Base-by-base conservation (phyloP, 345 rosid species). In the Arabidopsis thaliana region DNA sequence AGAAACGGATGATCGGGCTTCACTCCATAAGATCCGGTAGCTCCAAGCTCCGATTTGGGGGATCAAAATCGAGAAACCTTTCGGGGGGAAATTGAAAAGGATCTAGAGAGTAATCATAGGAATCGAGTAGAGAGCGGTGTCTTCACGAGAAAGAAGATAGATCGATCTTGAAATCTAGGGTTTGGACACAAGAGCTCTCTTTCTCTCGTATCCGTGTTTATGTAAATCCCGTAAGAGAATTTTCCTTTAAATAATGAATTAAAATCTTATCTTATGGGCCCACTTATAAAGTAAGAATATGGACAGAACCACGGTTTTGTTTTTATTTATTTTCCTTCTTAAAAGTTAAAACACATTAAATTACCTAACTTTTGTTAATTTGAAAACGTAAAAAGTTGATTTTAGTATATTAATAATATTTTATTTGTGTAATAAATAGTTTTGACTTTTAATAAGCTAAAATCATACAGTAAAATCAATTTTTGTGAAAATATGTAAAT, bases 161-260 rank as follows among this genome's bases (percentile, higher is more conserved):
- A 77, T 65, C 72, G 77, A 66, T 41, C 59, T 78, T 36, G 56
- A 38, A 71, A 45, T 71, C 77, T 78, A 78, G 77, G 81, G 81
- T 71, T 78, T 65, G 64, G 36, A 63, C 5, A 20, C 20, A 10
- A 28, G 69, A 9, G n/a, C 64, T 30, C 45, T 37, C 22, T 9
- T 1, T 20, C 37, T 55, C 16, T 50, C 50, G 69, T 45, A 9
- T 52, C 55, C 55, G 55, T 52, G 30, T 14, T 57, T 58, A 22
- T 57, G 64, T 30, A 16, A 20, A 20, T 16, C 55, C 33, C 48
- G 14, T 3, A 10, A 10, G 0, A 12, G 24, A 66, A n/a, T 33
- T 53, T 53, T n/a, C 14, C 3, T 42, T 49, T 33, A 44, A 13
- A 44, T 0, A 46, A 14, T 59, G 34, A 30, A 25, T 49, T 48